Conservation (phyloP, 441 rosid genomes). For the Erysimum cheiri region DNA sequence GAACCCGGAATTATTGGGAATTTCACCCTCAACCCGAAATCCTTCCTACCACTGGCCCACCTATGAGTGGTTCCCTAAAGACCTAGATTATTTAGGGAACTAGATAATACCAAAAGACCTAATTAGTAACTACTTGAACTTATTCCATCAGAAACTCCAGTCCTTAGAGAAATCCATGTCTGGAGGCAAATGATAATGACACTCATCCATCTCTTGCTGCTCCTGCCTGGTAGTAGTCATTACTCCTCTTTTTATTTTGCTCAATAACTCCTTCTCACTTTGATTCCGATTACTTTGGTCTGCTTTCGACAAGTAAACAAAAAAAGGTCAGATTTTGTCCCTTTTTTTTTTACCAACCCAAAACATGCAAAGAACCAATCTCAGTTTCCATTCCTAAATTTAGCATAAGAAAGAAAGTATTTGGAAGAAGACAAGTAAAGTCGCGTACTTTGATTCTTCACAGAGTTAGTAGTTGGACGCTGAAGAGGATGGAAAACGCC, state of each 20-base stretch:
- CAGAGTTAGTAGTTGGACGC: not conserved
- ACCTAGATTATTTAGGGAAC: too few relatives aligned
- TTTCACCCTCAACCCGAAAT: too few relatives aligned
- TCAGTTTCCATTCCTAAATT: not conserved
- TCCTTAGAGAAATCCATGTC: slow-evolving; percentile 37
- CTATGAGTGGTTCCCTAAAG: too few relatives aligned
- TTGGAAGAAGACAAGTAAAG: not conserved
- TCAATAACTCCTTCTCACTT: not conserved
- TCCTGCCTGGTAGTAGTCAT: not conserved
- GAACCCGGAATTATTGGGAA: too few relatives aligned
- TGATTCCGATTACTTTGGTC: slow-evolving; percentile 21
- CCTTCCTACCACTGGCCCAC: too few relatives aligned
- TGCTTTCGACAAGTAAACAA: slow-evolving; percentile 8
- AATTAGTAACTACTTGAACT: not conserved
- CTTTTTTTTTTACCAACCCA: not conserved
- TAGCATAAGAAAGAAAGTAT: not conserved
- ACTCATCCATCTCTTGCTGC: slow-evolving; percentile 23
- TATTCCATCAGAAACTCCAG: slow-evolving; percentile 25
- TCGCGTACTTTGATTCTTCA: slow-evolving; percentile 7
- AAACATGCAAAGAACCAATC: not conserved
- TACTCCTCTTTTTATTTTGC: not conserved
- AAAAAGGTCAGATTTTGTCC: not conserved
- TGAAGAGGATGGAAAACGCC: slow-evolving; percentile 35
- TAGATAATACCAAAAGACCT: too few relatives aligned
- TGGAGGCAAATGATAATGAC: slow-evolving; percentile 36